Evolutionary conservation across 257 asterid genomes (phyloP).

Genomic region (Oldenlandia corymbosa): DNA sequence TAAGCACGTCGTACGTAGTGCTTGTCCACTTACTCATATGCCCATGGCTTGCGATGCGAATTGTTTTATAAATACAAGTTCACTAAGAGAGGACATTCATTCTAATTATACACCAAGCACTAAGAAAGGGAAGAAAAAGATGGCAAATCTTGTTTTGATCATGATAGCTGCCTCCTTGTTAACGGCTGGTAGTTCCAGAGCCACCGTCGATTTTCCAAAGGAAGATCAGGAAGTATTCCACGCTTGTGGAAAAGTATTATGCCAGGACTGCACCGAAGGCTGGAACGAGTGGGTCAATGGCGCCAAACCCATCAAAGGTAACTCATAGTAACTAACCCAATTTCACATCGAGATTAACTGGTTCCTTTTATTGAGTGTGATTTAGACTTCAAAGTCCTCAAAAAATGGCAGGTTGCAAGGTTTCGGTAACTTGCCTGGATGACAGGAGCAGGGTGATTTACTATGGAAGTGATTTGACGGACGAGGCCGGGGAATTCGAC

Average conservation of each 20-base stretch:
- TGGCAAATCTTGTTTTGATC: slow-evolving; percentile 12
- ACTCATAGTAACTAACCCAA: neutral
- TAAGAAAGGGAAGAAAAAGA: neutral
- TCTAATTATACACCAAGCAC: neutral
- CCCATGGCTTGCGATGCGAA: neutral
- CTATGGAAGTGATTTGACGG: slow-evolving; percentile 70
- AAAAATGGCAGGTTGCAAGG: slow-evolving; percentile 49
- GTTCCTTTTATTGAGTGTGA: too few species aligned
- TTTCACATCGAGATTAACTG: too few species aligned
- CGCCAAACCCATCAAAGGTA: slow-evolving; percentile 71
- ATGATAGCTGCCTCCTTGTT: slow-evolving; percentile 16
- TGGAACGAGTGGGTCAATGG: slow-evolving; percentile 74
- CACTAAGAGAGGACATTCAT: too few species aligned
- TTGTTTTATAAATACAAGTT: neutral
- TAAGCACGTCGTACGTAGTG: slow-evolving; percentile 32
- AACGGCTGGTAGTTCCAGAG: neutral
- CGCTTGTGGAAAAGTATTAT: slow-evolving; percentile 65
- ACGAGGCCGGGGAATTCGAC: slow-evolving; percentile 53
- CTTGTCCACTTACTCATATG: slow-evolving; percentile 14
- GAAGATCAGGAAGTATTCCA: slow-evolving; percentile 46
- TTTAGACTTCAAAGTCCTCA: too few species aligned
- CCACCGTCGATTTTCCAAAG: too few species aligned
- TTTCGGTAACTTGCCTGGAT: slow-evolving; percentile 69
- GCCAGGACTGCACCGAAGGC: slow-evolving; percentile 75
- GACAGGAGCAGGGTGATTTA: slow-evolving; percentile 58